Evolutionary conservation across 208 protist genomes (phyloP).

Genomic region (Giardia muris): DNA sequence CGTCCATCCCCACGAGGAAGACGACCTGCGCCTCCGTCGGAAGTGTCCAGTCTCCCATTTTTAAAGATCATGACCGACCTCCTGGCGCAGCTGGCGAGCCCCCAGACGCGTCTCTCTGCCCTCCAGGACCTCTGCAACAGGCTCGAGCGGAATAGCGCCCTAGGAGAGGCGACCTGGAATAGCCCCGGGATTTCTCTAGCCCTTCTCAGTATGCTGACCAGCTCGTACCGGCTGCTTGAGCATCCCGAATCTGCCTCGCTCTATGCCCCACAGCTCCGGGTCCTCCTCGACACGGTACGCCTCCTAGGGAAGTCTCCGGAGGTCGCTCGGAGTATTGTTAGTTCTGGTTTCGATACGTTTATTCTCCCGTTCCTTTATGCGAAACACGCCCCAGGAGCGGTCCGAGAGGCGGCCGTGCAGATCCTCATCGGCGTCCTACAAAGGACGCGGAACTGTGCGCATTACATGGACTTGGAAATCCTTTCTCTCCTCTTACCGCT

Average conservation of each 20-base stretch:
- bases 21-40: neutral
- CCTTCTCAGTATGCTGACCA: neutral
- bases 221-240: neutral
- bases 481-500: neutral
- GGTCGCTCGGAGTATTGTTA: neutral
- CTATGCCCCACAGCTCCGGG: neutral
- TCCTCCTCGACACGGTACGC: neutral
- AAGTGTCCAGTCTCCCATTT: neutral
- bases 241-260: neutral
- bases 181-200: neutral
- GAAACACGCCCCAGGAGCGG: neutral
- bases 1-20: neutral
- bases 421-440: neutral
- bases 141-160: neutral
- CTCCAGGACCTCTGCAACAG: neutral
- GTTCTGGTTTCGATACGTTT: neutral
- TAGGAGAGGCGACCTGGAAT: neutral
- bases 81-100: neutral
- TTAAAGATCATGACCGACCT: neutral
- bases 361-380: neutral
- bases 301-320: neutral
- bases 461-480: neutral
- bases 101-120: neutral
- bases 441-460: neutral
- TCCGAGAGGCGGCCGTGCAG: neutral